A percentile compares a stretch with the other conserved stretches of the same genome.
Conservation (phyloP, 768 basidiomycete species). For the Calocybe gangraenosa region DNA sequence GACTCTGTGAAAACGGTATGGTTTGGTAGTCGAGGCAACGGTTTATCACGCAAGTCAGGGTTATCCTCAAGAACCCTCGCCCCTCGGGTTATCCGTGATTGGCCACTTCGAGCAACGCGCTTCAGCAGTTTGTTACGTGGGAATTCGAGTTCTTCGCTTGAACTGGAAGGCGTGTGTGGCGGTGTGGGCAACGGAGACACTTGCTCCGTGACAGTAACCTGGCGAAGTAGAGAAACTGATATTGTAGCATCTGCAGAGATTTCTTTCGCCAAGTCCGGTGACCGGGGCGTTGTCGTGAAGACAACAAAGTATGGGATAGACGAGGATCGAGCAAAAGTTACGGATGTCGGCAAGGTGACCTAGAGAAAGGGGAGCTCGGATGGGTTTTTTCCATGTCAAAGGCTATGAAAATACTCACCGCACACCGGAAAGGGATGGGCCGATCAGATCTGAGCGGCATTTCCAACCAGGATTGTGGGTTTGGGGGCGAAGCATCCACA, state of each 20-base stretch:
- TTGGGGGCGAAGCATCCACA: conserved; percentile 38
- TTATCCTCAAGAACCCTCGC: conserved; percentile 22
- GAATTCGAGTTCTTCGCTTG: conserved; percentile 41
- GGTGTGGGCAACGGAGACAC: conserved; percentile 38
- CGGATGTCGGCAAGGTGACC: conserved; percentile 62
- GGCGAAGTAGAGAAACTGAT: conserved; percentile 60
- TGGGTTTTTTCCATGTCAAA: neutral
- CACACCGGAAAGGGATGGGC: conserved; percentile 59
- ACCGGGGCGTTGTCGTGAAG: conserved; percentile 61
- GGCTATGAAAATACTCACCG: conserved; percentile 38
- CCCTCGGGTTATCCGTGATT: conserved; percentile 22
- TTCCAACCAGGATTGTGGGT: conserved; percentile 61
- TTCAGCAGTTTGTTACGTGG: conserved; percentile 28
- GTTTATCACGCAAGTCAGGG: conserved; percentile 31
- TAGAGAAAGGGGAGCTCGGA: conserved; percentile 18
- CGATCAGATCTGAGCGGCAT: conserved; percentile 62
- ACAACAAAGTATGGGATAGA: conserved; percentile 73
- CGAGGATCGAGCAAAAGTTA: conserved; percentile 55
- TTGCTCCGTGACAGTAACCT: conserved; percentile 49
- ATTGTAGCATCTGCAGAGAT: conserved; percentile 71
- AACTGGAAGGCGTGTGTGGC: conserved; percentile 41
- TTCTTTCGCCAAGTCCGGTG: conserved; percentile 50
- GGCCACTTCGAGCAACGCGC: conserved; percentile 26
- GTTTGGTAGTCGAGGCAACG: conserved; percentile 37
- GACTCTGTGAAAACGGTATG: conserved; percentile 37